phyloP scores from a whole-genome alignment of 805 yeast genomes.

The Huiozyma naganishii region DNA sequence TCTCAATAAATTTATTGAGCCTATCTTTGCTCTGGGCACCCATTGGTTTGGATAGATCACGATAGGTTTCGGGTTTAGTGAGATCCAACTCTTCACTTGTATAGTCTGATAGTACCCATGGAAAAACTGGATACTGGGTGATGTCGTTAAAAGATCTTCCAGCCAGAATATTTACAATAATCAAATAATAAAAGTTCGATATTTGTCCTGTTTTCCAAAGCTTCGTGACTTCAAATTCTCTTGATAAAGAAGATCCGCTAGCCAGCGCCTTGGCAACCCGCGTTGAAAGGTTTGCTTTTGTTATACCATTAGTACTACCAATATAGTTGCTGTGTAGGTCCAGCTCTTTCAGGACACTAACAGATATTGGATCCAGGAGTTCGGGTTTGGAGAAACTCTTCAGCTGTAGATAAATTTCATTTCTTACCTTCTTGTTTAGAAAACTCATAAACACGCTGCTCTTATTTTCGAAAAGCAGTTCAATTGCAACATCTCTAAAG shows the following conservation, averaged over 20 bases:
- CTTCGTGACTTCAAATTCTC: conserved; percentile 40
- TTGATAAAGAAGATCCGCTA: conserved; percentile 4
- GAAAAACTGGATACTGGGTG: conserved; percentile 86
- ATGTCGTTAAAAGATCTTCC: conserved; percentile 84
- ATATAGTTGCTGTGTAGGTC: conserved; percentile 27
- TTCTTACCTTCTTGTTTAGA: conserved; percentile 41
- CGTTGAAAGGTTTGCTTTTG: conserved; percentile 28
- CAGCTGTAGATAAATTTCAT: conserved; percentile 41
- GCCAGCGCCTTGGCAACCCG: conserved; percentile 36
- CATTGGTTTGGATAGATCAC: conserved; percentile 84
- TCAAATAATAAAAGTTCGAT: conserved; percentile 73
- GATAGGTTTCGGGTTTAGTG: conserved; percentile 44
- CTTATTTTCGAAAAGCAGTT: conserved; percentile 65
- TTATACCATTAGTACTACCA: conserved; percentile 25
- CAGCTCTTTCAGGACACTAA: conserved; percentile 42
- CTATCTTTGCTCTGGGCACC: conserved; percentile 68
- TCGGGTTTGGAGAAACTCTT: conserved; percentile 39
- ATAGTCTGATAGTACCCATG: conserved; percentile 84
- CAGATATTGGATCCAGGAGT: conserved; percentile 44
- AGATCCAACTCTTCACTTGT: conserved; percentile 61
- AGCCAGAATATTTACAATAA: conserved; percentile 71
- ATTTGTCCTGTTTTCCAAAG: conserved; percentile 71
- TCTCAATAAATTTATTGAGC: conserved; percentile 51
- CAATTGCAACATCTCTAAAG: conserved; percentile 71
- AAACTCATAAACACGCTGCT: conserved; percentile 62